These are phyloP conservation scores for Hawksworthiomyces lignivorus DNA, from an alignment of 2,329 filamentous ascomycete species.

Conservation along the genomic window DNA sequence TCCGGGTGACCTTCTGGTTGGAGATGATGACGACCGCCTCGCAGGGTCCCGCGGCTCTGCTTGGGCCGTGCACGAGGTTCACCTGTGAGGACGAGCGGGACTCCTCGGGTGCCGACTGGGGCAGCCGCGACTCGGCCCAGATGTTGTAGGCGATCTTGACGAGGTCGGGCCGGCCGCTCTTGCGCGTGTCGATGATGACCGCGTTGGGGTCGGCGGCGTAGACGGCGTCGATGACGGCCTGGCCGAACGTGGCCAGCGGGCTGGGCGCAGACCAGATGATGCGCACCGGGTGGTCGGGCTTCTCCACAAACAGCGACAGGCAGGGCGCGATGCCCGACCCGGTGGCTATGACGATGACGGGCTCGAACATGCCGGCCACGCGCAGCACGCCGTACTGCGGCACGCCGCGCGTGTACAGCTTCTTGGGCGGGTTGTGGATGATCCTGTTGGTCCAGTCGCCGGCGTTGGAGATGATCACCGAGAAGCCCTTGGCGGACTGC, in stretches of 20 bases:
- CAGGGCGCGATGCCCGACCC: conserved; percentile 58
- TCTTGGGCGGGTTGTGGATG: conserved; percentile 45
- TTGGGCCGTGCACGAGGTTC: neutral
- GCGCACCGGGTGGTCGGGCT: conserved; percentile 21
- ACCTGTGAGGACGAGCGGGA: too few relatives aligned
- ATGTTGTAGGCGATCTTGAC: conserved; percentile 12
- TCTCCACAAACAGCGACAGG: conserved; percentile 48
- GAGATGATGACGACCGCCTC: conserved; percentile 25
- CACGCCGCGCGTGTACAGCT: conserved; percentile 53
- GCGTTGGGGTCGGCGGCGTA: conserved; percentile 13
- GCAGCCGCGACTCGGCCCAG: conserved; percentile 10
- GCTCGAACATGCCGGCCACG: conserved; percentile 47
- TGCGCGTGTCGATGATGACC: conserved; percentile 13
- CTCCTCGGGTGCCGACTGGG: too few relatives aligned
- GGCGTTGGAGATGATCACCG: conserved; percentile 52
- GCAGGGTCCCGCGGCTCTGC: conserved; percentile 4
- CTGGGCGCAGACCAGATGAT: conserved; percentile 28
- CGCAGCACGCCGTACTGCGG: conserved; percentile 52
- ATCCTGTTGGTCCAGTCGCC: conserved; percentile 56
- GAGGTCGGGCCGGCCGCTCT: conserved; percentile 11
- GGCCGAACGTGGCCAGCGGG: conserved; percentile 27
- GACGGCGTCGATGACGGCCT: conserved; percentile 24
- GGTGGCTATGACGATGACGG: conserved; percentile 52
- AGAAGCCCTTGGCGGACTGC: conserved; percentile 58
- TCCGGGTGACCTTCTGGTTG: conserved; percentile 25